These are phyloP conservation scores for Pelargonium fulgidum DNA, from an alignment of 441 rosid species.

Conservation along the genomic window DNA sequence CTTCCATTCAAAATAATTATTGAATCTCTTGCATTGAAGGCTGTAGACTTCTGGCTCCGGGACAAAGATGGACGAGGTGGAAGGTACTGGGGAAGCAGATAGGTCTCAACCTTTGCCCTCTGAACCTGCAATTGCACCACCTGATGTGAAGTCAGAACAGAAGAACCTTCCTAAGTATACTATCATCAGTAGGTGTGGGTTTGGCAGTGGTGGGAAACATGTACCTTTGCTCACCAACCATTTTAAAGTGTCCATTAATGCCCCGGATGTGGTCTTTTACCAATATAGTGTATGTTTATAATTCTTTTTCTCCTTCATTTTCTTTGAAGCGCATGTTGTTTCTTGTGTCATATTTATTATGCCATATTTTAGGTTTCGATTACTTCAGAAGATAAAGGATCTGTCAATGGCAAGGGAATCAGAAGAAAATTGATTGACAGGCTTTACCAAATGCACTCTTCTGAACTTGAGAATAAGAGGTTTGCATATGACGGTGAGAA, in stretches of 20 bases:
- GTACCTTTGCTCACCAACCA: conserved; percentile 61
- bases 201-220: conserved; percentile 45
- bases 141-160: conserved; percentile 27
- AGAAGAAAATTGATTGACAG: conserved; percentile 60
- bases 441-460: conserved; percentile 56
- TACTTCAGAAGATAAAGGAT: conserved; percentile 41
- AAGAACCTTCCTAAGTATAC: conserved; percentile 35
- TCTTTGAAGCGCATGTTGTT: conserved; percentile 12
- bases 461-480: conserved; percentile 50
- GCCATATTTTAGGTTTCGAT: conserved; percentile 50
- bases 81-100: conserved; percentile 17
- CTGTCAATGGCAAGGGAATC: conserved; percentile 57
- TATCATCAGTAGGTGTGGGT: conserved; percentile 41
- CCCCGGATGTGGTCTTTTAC: conserved; percentile 57
- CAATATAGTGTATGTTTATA: conserved; percentile 64
- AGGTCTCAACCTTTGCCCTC: conserved; percentile 29
- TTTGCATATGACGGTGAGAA: conserved; percentile 87
- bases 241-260: conserved; percentile 49
- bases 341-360: conserved; percentile 17
- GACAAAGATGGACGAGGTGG: conserved; percentile 43
- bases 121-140: conserved; percentile 23
- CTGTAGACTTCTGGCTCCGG: conserved; percentile 10
- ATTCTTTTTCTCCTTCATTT: conserved; percentile 12
- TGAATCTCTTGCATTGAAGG: conserved; percentile 9
- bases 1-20: conserved; percentile 2